Evolutionary conservation across 2,329 filamentous ascomycete genomes (phyloP).

Genomic region (Diplodia mutila): DNA sequence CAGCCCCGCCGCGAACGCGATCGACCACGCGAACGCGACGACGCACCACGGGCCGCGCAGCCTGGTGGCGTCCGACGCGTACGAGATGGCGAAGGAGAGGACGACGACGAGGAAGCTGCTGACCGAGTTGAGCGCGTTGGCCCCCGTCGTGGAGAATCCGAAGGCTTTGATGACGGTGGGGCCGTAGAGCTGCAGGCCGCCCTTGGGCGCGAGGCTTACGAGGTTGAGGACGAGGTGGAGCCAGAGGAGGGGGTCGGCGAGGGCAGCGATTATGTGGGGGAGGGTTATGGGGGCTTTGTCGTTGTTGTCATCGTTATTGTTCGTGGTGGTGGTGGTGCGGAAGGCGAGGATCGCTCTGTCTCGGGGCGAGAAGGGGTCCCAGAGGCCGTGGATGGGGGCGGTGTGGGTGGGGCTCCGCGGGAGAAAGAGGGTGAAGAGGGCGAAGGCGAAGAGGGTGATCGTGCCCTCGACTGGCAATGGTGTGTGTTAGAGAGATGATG

Average conservation of each 20-base stretch:
- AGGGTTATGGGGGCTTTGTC: not conserved
- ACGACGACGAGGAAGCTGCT: conserved; percentile 3
- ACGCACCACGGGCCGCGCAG: not conserved
- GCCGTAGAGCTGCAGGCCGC: conserved; percentile 2
- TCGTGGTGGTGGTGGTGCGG: not conserved
- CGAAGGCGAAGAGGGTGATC: not conserved
- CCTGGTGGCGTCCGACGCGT: not conserved
- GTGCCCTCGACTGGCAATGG: not conserved
- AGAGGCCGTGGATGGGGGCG: not conserved
- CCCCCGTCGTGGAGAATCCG: not conserved
- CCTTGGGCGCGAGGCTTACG: not conserved
- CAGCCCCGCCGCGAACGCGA: not conserved
- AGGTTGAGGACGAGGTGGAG: not conserved
- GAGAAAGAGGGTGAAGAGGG: not conserved
- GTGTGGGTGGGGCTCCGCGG: not conserved
- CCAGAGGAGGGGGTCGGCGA: not conserved
- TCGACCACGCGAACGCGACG: not conserved
- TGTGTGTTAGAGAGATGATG: not conserved
- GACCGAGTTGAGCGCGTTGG: conserved; percentile 3
- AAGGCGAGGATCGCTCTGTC: not conserved
- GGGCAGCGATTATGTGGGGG: not conserved
- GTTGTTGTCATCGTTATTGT: no score
- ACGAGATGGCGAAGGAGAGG: not conserved
- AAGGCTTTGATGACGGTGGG: not conserved
- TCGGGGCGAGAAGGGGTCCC: not conserved